phyloP scores from a whole-genome alignment of 768 basidiomycete species.

The Mrakia gelida region DNA sequence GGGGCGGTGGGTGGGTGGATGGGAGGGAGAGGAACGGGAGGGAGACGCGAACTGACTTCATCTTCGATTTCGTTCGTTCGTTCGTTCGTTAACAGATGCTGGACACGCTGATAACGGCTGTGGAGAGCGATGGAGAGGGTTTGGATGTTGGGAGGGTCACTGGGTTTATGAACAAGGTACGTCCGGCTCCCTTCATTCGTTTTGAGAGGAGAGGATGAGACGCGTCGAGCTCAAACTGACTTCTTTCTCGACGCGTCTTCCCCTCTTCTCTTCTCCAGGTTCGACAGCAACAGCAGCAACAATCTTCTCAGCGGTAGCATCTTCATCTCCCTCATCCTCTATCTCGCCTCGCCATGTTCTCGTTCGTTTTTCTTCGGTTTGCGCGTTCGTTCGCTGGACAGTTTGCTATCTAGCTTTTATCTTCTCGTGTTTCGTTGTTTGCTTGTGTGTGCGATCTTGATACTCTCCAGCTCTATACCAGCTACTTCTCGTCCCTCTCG shows the following conservation, averaged over 20 bases:
- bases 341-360: background rate
- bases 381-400: background rate
- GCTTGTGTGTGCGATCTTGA: too few relatives aligned
- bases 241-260: background rate
- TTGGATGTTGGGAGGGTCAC: conserved; percentile 81
- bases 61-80: conserved; percentile 34
- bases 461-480: too few relatives aligned
- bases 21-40: background rate
- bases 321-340: background rate
- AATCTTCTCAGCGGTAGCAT: background rate
- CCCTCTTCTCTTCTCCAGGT: background rate
- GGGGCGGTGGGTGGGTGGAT: too few relatives aligned
- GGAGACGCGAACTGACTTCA: background rate
- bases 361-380: background rate
- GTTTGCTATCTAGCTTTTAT: background rate
- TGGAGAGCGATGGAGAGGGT: conserved; percentile 79
- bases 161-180: conserved; percentile 87
- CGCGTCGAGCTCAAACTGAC: too few relatives aligned
- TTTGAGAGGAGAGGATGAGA: too few relatives aligned
- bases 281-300: background rate
- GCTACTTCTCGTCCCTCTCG: too few relatives aligned
- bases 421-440: too few relatives aligned
- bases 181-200: background rate
- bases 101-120: conserved; percentile 74
- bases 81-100: conserved; percentile 58